A percentile compares a stretch with the other conserved stretches of the same genome.
Conservation (phyloP, 495 filamentous ascomycete genomes). For the Tuber brumale region DNA sequence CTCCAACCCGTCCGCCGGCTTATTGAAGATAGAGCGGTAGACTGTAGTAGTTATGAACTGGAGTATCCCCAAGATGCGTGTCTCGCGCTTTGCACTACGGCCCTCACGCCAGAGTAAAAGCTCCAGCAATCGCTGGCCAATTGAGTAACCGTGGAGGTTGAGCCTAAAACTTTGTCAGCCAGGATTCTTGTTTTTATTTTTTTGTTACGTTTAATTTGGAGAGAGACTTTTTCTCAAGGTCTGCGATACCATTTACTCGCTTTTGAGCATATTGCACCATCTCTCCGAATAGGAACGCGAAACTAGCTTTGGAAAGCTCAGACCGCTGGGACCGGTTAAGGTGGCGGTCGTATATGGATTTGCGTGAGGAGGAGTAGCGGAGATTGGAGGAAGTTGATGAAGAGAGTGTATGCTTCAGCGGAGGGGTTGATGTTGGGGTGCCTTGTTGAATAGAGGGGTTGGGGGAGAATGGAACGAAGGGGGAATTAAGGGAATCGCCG, state of each 20-base stretch:
- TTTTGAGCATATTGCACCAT: constrained; percentile 95
- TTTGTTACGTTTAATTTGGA: not conserved
- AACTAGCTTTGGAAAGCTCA: constrained; percentile 83
- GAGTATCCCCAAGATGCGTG: constrained; percentile 82
- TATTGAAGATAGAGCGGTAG: constrained; percentile 86
- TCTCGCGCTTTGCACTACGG: constrained; percentile 66
- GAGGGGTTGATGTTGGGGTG: constrained; percentile 33
- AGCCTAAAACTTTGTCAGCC: constrained; percentile 51
- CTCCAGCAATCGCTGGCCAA: constrained; percentile 90
- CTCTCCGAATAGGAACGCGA: constrained; percentile 92
- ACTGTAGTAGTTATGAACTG: constrained; percentile 88
- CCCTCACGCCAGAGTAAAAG: constrained; percentile 77
- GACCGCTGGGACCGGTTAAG: constrained; percentile 78
- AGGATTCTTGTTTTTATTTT: not conserved
- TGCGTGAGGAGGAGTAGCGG: constrained; percentile 86
- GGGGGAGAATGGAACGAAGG: constrained; percentile 40
- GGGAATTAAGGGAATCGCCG: constrained; percentile 28
- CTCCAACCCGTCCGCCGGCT: constrained; percentile 85
- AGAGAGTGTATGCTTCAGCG: constrained; percentile 35
- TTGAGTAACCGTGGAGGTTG: constrained; percentile 89
- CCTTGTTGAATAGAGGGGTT: constrained; percentile 39
- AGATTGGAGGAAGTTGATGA: constrained; percentile 54
- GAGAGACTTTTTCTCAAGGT: constrained; percentile 76
- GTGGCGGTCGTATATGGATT: constrained; percentile 96
- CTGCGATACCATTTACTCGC: constrained; percentile 81